Evolutionary conservation across 2,329 filamentous ascomycete genomes (phyloP).

Genomic region (Fusarium algeriense): DNA sequence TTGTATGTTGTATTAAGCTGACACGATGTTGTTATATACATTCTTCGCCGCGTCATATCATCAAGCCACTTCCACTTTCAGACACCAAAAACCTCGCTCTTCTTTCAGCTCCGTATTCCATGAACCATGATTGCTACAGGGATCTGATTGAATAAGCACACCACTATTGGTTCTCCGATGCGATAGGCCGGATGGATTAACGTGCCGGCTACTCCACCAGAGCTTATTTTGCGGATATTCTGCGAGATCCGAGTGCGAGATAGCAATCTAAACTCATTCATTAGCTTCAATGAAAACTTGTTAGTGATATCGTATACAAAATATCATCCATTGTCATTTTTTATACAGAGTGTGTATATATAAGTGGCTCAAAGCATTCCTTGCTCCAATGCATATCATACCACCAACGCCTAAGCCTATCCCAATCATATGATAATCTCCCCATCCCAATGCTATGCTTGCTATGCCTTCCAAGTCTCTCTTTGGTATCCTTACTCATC

Average conservation of each 20-base stretch:
- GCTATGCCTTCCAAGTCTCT: neutral
- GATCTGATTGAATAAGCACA: conserved; percentile 38
- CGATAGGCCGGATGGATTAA: conserved; percentile 29
- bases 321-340: neutral
- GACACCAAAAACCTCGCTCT: conserved; percentile 18
- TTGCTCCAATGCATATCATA: conserved; percentile 12
- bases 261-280: neutral
- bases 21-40: conserved; percentile 7
- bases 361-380: neutral
- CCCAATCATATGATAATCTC: conserved; percentile 23
- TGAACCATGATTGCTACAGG: conserved; percentile 14
- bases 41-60: conserved; percentile 29
- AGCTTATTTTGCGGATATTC: conserved; percentile 1
- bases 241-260: conserved; percentile 28
- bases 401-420: conserved; percentile 35
- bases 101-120: conserved; percentile 12
- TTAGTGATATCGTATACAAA: neutral
- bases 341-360: conserved; percentile 4
- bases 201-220: conserved; percentile 31
- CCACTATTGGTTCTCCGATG: conserved; percentile 33
- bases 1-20: neutral
- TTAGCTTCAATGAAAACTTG: neutral
- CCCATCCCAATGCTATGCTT: conserved; percentile 17
- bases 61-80: conserved; percentile 29
- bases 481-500: conserved; percentile 54